Conservation (phyloP, 2,329 filamentous ascomycete species). For the Plenodomus tracheiphilus region DNA sequence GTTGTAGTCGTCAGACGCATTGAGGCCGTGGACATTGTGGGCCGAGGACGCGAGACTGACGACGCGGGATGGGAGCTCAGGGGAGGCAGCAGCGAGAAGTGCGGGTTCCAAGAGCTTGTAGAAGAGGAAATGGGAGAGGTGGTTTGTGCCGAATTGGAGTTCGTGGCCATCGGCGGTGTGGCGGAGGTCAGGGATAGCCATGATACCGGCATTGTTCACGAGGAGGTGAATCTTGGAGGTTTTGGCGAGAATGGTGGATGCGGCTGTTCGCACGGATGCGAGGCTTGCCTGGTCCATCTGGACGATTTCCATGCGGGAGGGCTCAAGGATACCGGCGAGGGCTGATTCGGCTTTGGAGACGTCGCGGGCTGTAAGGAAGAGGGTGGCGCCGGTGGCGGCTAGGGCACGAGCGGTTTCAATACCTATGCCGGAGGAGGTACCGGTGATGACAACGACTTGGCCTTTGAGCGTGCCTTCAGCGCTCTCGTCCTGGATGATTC, state of each 20-base stretch:
- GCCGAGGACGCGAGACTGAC: slow-evolving; percentile 51
- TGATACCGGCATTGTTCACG: slow-evolving; percentile 53
- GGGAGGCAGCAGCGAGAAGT: slow-evolving; percentile 42
- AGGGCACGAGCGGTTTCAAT: slow-evolving; percentile 45
- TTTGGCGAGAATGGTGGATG: slow-evolving; percentile 18
- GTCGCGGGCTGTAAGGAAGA: slow-evolving; percentile 51
- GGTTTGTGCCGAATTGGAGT: slow-evolving; percentile 50
- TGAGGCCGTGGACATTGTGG: slow-evolving; percentile 44
- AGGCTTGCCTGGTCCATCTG: slow-evolving; percentile 27
- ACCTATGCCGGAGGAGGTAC: slow-evolving; percentile 34
- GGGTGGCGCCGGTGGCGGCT: slow-evolving; percentile 48
- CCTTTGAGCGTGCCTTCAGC: slow-evolving; percentile 37
- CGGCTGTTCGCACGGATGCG: slow-evolving; percentile 21
- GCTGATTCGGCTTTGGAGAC: slow-evolving; percentile 41
- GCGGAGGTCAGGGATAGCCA: slow-evolving; percentile 43
- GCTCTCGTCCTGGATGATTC: slow-evolving; percentile 46
- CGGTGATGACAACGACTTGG: slow-evolving; percentile 35
- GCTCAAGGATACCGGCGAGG: slow-evolving; percentile 14
- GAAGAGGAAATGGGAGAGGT: slow-evolving; percentile 53
- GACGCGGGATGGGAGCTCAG: slow-evolving; percentile 51
- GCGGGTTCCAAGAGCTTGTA: slow-evolving; percentile 47
- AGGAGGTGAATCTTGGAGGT: slow-evolving; percentile 41
- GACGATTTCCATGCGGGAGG: slow-evolving; percentile 42
- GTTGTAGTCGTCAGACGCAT: slow-evolving; percentile 49
- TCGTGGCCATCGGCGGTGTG: slow-evolving; percentile 44